Evolutionary conservation across 345 rosid species (phyloP), one percentile per base, ranked within the genome.

Genomic region (Lepidium africanum): DNA sequence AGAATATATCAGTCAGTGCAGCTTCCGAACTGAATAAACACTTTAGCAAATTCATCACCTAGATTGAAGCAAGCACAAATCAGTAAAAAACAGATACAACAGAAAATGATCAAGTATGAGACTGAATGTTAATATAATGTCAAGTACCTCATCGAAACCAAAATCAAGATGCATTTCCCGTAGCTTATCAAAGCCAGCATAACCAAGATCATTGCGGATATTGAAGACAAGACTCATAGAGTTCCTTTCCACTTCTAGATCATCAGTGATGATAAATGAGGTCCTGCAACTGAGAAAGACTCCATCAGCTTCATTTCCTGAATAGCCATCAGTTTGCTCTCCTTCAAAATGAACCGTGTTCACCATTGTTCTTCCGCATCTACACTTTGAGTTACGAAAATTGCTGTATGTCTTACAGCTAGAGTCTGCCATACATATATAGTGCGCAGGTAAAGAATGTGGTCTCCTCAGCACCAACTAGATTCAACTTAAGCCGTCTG

Each of bases 231-330:
- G 57, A 59, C 64, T 64, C 46, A 61, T 46, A 6, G 67, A 54
- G 76, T 65, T 66, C 27, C 59, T 5, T 11, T 25, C 8, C 36
- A 76, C 72, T 16, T 71, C 59, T 12, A 71, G 39, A 64, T 65
- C 72, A 42, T 76, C 76, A 21, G 72, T 71, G n/a, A 59, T 59
- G 35, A 76, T 71, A 53, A 59, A 76, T 5, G 65, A 62, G 0
- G 72, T 58, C 59, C 65, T 7, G 33, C 71, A 47, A 3, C 51
- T 59, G 3, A 10, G 33, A 62, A 76, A 59, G 3, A 76, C 65
- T 45, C 72, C 50, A 59, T 65, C 48, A 14, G 0, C 36, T 43
- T 33, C 7, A 9, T 35, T 21, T 21, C 27, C 37, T 48, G 10
- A 35, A 12, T 12, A 12, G 0, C 46, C 41, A 30, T 14, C 49